Evolutionary conservation across 192 early-diverging fungal genomes (phyloP).

Genomic region (Jimgerdemannia flammicorona): DNA sequence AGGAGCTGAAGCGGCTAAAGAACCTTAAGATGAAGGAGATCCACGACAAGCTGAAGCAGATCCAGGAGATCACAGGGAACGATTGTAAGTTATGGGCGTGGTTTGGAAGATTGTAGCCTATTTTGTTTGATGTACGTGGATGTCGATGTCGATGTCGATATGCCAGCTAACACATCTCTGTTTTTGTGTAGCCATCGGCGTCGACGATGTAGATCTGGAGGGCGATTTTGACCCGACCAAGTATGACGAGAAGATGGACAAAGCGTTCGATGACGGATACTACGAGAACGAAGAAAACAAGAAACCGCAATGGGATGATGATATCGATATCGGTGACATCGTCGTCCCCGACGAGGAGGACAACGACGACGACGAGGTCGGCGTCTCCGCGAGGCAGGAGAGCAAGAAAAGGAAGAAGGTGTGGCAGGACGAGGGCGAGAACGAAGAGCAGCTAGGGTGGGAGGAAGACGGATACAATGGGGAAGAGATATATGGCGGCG

Average conservation of each 20-base stretch:
- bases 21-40: slow-evolving; percentile 91
- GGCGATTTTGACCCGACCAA: slow-evolving; percentile 89
- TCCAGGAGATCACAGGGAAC: slow-evolving; percentile 83
- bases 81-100: slow-evolving; percentile 25
- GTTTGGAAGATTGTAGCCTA: background rate
- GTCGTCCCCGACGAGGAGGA: slow-evolving; percentile 14
- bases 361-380: slow-evolving; percentile 12
- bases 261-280: slow-evolving; percentile 72
- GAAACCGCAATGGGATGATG: slow-evolving; percentile 88
- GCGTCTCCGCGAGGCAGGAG: slow-evolving; percentile 2
- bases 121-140: no score
- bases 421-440: slow-evolving; percentile 21
- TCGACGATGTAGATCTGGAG: slow-evolving; percentile 81
- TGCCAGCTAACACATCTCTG: background rate
- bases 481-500: slow-evolving; percentile 22
- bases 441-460: slow-evolving; percentile 12
- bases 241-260: slow-evolving; percentile 84
- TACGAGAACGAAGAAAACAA: slow-evolving; percentile 54
- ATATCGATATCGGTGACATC: slow-evolving; percentile 72
- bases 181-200: slow-evolving; percentile 44
- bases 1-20: slow-evolving; percentile 90
- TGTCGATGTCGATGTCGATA: no score
- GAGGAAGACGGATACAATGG: slow-evolving; percentile 40
- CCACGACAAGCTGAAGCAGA: slow-evolving; percentile 72
- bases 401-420: slow-evolving; percentile 25